A percentile compares a stretch with the other conserved stretches of the same genome.
These are phyloP conservation scores for Aplosporella prunicola DNA, from an alignment of 2,329 filamentous ascomycete species.

Conservation along the genomic window DNA sequence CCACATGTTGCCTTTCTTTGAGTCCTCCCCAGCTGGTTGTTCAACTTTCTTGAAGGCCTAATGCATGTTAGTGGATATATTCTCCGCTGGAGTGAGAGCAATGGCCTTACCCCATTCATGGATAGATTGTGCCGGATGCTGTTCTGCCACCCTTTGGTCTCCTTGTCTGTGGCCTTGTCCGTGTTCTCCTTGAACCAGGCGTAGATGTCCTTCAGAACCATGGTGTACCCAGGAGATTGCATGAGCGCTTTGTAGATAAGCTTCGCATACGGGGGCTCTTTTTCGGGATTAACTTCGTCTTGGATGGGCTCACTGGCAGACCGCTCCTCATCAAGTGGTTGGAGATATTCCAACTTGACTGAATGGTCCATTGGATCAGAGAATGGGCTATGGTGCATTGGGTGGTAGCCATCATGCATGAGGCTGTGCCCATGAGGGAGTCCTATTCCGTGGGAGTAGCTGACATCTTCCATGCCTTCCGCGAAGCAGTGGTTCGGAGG, in stretches of 20 bases:
- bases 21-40: conserved; percentile 35
- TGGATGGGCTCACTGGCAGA: not conserved
- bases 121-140: conserved; percentile 92
- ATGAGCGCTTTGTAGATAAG: conserved; percentile 70
- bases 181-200: conserved; percentile 81
- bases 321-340: not conserved
- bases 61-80: conserved; percentile 13
- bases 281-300: conserved; percentile 21
- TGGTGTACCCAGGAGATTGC: conserved; percentile 54
- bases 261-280: conserved; percentile 66
- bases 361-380: not conserved
- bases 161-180: conserved; percentile 55
- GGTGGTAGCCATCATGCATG: too few species aligned
- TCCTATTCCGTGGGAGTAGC: too few species aligned
- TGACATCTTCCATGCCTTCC: too few species aligned
- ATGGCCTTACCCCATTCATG: conserved; percentile 75
- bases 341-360: not conserved
- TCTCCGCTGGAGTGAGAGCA: conserved; percentile 12
- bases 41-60: conserved; percentile 49
- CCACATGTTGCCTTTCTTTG: conserved; percentile 68
- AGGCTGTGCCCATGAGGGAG: too few species aligned
- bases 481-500: not conserved
- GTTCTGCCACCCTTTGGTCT: conserved; percentile 72
- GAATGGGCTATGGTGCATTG: too few species aligned
- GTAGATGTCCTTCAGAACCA: conserved; percentile 82